Conservation (phyloP, 176 grass and related monocot genomes). For the Paspalum notatum region DNA sequence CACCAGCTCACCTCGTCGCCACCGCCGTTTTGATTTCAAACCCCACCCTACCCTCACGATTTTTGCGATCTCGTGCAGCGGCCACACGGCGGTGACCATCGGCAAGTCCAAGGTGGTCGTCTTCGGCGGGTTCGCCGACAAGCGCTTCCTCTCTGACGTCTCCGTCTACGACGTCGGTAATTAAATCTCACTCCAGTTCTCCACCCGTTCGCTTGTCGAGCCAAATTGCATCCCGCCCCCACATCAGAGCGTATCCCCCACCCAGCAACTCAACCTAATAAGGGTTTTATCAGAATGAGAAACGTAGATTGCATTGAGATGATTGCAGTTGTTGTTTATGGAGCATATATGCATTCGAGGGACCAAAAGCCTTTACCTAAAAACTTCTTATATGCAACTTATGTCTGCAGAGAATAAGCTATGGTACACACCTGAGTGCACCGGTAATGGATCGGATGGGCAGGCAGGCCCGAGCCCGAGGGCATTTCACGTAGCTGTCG, state of each 20-base stretch:
- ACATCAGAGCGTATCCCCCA: background rate
- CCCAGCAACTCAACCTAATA: background rate
- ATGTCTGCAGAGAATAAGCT: conserved; percentile 75
- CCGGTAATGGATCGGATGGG: conserved; percentile 60
- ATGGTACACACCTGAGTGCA: conserved; percentile 93
- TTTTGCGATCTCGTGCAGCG: conserved; percentile 50
- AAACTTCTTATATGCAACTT: background rate
- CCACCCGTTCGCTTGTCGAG: background rate
- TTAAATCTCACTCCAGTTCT: background rate
- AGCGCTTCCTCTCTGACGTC: conserved; percentile 78
- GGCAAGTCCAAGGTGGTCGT: conserved; percentile 90
- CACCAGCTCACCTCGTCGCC: background rate
- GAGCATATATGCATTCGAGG: background rate
- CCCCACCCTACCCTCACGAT: background rate
- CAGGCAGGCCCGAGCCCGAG: conserved; percentile 73
- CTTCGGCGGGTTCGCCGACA: conserved; percentile 89
- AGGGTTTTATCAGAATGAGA: background rate
- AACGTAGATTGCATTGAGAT: background rate
- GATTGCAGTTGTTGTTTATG: background rate
- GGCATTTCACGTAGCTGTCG: conserved; percentile 79
- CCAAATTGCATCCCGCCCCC: background rate
- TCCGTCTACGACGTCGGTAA: conserved; percentile 86
- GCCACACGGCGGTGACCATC: conserved; percentile 73
- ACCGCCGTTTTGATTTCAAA: background rate
- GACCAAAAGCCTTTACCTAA: background rate